Percentiles rank a stretch among this genome's conserved stretches.
Conservation (phyloP, 169 alveolate species). For the Eimeria tenella region DNA sequence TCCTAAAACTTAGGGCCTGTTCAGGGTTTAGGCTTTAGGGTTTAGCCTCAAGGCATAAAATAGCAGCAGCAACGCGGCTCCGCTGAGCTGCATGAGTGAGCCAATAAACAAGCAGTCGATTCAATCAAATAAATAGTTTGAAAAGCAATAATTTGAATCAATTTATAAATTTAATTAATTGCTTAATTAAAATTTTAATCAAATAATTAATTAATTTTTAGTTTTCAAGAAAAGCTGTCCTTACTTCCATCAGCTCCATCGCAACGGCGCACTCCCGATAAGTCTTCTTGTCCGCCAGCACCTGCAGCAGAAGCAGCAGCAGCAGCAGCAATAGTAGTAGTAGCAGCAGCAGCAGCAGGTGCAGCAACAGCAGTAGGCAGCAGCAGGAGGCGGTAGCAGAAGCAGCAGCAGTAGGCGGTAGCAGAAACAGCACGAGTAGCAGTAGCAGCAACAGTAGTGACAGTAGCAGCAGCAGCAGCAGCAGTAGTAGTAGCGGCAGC, state of each 20-base stretch:
- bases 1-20: not conserved
- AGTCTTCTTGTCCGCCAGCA: conserved; percentile 40
- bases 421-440: not conserved
- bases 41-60: not conserved
- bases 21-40: conserved; percentile 31
- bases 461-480: conserved; percentile 37
- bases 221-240: no score
- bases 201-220: no score
- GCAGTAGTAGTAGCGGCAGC: not conserved
- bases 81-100: no score
- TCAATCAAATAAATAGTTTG: no score
- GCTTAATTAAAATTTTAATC: no score
- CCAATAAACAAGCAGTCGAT: no score
- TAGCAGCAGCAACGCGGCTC: no score
- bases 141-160: no score
- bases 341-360: no score
- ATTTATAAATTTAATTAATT: no score
- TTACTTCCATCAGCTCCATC: conserved; percentile 24
- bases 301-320: conserved; percentile 19
- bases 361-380: no score
- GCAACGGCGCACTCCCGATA: not conserved
- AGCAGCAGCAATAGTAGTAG: not conserved
- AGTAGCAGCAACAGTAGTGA: conserved; percentile 4
- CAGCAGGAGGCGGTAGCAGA: no score
- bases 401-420: not conserved